Conservation (phyloP, 495 filamentous ascomycete genomes). For the Thozetella sp. region DNA sequence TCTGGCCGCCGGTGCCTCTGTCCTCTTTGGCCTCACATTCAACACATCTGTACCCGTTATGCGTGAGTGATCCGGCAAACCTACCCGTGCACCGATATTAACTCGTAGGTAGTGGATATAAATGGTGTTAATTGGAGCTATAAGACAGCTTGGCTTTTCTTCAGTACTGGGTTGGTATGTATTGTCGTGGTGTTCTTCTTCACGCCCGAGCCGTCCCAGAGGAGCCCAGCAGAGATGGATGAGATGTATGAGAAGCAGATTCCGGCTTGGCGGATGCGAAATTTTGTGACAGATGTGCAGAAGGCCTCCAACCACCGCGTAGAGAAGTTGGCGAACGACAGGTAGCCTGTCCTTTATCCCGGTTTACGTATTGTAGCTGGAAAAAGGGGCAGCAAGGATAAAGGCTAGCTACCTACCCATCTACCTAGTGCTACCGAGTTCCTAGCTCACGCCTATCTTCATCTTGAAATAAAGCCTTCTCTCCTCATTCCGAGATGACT, state of each 20-base stretch:
- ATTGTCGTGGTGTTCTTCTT: conserved; percentile 1
- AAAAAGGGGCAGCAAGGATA: too few relatives aligned
- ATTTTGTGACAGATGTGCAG: conserved; percentile 10
- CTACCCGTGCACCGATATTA: not conserved
- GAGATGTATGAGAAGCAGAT: conserved; percentile 11
- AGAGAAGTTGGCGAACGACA: not conserved
- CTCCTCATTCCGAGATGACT: too few relatives aligned
- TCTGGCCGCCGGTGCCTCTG: conserved; percentile 4
- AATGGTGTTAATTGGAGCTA: conserved; percentile 10
- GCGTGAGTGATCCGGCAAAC: not conserved
- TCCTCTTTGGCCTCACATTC: conserved; percentile 10
- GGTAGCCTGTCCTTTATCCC: not conserved
- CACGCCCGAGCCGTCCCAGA: conserved; percentile 5
- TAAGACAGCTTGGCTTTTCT: conserved; percentile 10
- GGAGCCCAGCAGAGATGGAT: conserved; percentile 8
- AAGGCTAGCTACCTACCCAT: too few relatives aligned
- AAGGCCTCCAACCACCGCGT: not conserved
- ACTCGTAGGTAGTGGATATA: conserved; percentile 3
- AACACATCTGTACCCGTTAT: conserved; percentile 8
- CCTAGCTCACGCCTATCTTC: too few relatives aligned
- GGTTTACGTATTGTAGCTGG: not conserved
- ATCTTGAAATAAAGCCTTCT: too few relatives aligned
- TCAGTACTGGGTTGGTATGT: not conserved
- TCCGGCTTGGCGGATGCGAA: conserved; percentile 5
- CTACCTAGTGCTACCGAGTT: too few relatives aligned